Conservation (phyloP, 352 stramenopile genomes). For the Phytophthora cactorum region DNA sequence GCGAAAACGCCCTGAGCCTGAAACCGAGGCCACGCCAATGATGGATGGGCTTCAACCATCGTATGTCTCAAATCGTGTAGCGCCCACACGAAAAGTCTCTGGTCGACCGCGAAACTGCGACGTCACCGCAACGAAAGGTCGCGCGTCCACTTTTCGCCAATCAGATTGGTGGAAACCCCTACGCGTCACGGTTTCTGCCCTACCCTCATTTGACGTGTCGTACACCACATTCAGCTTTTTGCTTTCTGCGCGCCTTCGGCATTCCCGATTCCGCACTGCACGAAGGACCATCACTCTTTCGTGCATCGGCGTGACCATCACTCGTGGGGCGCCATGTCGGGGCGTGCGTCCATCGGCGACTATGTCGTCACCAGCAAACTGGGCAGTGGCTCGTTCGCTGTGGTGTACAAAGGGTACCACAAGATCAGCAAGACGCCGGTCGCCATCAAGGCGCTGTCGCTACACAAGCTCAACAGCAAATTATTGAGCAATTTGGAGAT, state of each 20-base stretch:
- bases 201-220: not conserved
- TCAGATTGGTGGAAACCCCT: not conserved
- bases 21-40: constrained; percentile 1
- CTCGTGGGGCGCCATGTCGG: constrained; percentile 40
- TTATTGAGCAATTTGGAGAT: constrained; percentile 96
- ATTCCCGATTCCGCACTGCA: constrained; percentile 29
- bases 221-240: not conserved
- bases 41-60: constrained; percentile 11
- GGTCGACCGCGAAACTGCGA: constrained; percentile 5
- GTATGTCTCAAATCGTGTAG: not conserved
- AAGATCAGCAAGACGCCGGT: constrained; percentile 76
- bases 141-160: not conserved
- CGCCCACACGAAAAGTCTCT: constrained; percentile 18
- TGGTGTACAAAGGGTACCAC: constrained; percentile 88
- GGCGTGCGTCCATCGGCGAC: constrained; percentile 69
- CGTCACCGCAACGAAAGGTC: constrained; percentile 5
- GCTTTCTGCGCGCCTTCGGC: constrained; percentile 3
- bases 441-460: constrained; percentile 95
- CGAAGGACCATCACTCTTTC: constrained; percentile 21
- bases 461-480: constrained; percentile 95
- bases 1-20: constrained; percentile 2
- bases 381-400: constrained; percentile 94
- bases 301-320: constrained; percentile 9
- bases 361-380: constrained; percentile 93
- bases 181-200: not conserved